These are phyloP conservation scores for Fusarium marasasianum DNA, from an alignment of 2,329 filamentous ascomycete genomes.

Conservation along the genomic window DNA sequence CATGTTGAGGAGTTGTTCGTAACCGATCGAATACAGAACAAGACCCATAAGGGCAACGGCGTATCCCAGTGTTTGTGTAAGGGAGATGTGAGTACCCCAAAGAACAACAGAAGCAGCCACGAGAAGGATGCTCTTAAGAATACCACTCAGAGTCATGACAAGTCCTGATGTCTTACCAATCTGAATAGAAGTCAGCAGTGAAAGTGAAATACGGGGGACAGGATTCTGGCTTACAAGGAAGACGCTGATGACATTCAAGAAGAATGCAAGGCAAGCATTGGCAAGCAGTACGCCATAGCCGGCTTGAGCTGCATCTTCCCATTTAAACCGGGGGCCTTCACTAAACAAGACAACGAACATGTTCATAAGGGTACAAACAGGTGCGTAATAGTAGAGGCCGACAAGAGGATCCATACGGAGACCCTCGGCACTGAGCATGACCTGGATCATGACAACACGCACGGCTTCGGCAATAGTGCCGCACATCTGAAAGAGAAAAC, in stretches of 20 bases:
- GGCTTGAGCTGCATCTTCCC: conserved; percentile 71
- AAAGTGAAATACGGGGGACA: not conserved
- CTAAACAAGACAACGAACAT: conserved; percentile 72
- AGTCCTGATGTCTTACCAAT: conserved; percentile 90
- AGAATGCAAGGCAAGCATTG: conserved; percentile 82
- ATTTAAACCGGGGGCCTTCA: conserved; percentile 73
- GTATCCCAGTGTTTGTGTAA: conserved; percentile 81
- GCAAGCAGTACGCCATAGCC: conserved; percentile 73
- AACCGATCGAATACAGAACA: conserved; percentile 58
- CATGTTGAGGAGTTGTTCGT: conserved; percentile 46
- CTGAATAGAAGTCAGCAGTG: conserved; percentile 54
- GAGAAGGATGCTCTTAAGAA: conserved; percentile 88
- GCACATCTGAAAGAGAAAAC: conserved; percentile 75
- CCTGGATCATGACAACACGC: conserved; percentile 86
- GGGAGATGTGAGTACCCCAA: conserved; percentile 77
- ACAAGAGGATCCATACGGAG: conserved; percentile 90
- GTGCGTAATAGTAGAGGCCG: conserved; percentile 89
- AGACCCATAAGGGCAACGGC: conserved; percentile 69
- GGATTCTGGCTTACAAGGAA: conserved; percentile 72
- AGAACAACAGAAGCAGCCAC: conserved; percentile 80
- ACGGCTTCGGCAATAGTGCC: conserved; percentile 85
- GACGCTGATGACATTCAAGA: conserved; percentile 86
- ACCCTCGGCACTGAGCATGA: conserved; percentile 78
- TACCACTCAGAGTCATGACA: conserved; percentile 85
- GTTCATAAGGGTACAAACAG: conserved; percentile 85